A percentile compares a stretch with the other conserved stretches of the same genome.
Evolutionary conservation across 805 yeast species (phyloP).

Genomic region (Kodamaea neixiangensis): DNA sequence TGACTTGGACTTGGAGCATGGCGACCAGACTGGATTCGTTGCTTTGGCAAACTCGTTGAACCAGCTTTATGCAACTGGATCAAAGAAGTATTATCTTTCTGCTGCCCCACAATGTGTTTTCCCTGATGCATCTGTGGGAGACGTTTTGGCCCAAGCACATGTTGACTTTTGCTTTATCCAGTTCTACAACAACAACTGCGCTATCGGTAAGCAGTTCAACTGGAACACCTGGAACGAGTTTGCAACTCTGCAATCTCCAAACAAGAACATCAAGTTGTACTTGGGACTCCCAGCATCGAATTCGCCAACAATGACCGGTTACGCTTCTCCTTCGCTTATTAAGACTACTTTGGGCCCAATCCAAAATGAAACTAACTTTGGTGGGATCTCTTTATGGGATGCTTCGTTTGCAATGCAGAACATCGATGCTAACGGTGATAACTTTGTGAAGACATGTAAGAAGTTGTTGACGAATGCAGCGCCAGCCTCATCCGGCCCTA

Average conservation of each 20-base stretch:
- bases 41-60: slow-evolving; percentile 15
- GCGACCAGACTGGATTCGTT: slow-evolving; percentile 34
- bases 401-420: slow-evolving; percentile 26
- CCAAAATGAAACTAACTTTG: slow-evolving; percentile 25
- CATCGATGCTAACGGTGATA: slow-evolving; percentile 2
- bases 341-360: slow-evolving; percentile 16
- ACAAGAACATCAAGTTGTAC: slow-evolving; percentile 33
- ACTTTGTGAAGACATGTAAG: not conserved
- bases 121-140: slow-evolving; percentile 57
- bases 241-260: slow-evolving; percentile 57
- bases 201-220: slow-evolving; percentile 50
- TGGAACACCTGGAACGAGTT: slow-evolving; percentile 69
- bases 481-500: not conserved
- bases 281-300: slow-evolving; percentile 41
- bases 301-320: slow-evolving; percentile 40
- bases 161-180: slow-evolving; percentile 83
- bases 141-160: slow-evolving; percentile 45
- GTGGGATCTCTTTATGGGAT: slow-evolving; percentile 39
- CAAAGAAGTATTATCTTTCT: slow-evolving; percentile 67
- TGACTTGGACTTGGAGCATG: slow-evolving; percentile 22
- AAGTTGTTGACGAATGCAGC: slow-evolving; percentile 2
- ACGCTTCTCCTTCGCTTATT: slow-evolving; percentile 28
- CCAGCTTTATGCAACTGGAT: slow-evolving; percentile 12
- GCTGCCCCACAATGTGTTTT: slow-evolving; percentile 92
- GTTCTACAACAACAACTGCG: slow-evolving; percentile 83